Conservation (phyloP, 2,329 filamentous ascomycete species). For the Myriosclerotinia duriaeana region DNA sequence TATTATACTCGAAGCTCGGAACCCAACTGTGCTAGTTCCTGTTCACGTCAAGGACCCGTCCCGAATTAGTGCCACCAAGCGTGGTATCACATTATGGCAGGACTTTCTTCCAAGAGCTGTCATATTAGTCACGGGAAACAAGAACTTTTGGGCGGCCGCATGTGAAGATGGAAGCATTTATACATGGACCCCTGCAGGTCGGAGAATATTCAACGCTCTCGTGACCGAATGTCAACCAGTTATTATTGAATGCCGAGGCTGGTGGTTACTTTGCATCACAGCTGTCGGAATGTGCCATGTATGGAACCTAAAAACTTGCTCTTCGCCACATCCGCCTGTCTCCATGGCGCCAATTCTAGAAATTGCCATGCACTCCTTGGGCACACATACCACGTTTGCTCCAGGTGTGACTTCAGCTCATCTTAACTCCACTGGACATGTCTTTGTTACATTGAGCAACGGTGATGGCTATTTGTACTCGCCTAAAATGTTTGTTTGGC, state of each 20-base stretch:
- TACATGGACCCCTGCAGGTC: slow-evolving; percentile 87
- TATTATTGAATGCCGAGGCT: slow-evolving; percentile 84
- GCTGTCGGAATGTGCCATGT: slow-evolving; percentile 87
- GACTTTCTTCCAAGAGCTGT: slow-evolving; percentile 87
- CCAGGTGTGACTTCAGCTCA: slow-evolving; percentile 89
- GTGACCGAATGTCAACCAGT: slow-evolving; percentile 91
- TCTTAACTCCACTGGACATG: slow-evolving; percentile 80
- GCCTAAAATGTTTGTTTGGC: slow-evolving; percentile 83
- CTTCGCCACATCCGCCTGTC: slow-evolving; percentile 83
- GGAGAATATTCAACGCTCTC: slow-evolving; percentile 79
- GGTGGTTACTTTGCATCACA: slow-evolving; percentile 87
- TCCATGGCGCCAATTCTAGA: slow-evolving; percentile 88
- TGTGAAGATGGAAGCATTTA: slow-evolving; percentile 92
- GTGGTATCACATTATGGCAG: slow-evolving; percentile 83
- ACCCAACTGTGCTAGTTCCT: slow-evolving; percentile 61
- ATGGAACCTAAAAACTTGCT: slow-evolving; percentile 84
- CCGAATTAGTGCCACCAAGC: slow-evolving; percentile 76
- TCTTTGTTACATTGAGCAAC: slow-evolving; percentile 89
- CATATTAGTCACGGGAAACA: slow-evolving; percentile 86
- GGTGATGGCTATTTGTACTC: slow-evolving; percentile 94
- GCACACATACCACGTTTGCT: slow-evolving; percentile 70
- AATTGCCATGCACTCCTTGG: slow-evolving; percentile 75
- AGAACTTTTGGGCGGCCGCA: slow-evolving; percentile 86
- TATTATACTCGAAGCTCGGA: slow-evolving; percentile 82
- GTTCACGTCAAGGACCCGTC: slow-evolving; percentile 74